These are phyloP conservation scores for Nymphaea colorata DNA, from an alignment of 164 flowering plant species.

Conservation along the genomic window DNA sequence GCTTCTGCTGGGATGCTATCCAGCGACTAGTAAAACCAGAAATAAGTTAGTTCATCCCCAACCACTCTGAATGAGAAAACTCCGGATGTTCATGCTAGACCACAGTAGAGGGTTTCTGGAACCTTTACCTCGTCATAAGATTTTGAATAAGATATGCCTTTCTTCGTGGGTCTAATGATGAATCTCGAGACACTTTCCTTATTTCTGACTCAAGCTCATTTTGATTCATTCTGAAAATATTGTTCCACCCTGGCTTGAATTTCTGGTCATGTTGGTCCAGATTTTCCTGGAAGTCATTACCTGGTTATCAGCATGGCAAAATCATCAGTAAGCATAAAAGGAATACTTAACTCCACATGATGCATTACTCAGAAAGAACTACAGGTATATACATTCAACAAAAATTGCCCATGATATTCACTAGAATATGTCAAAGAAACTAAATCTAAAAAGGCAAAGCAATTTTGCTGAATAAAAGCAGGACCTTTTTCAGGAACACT, in stretches of 20 bases:
- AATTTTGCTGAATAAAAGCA: neutral
- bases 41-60: neutral
- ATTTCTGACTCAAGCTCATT: slow-evolving; percentile 92
- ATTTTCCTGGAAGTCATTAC: slow-evolving; percentile 36
- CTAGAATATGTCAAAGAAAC: neutral
- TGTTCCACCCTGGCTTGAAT: slow-evolving; percentile 98
- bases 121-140: slow-evolving; percentile 77
- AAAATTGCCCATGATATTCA: neutral
- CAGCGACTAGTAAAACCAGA: slow-evolving; percentile 47
- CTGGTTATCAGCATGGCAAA: slow-evolving; percentile 14
- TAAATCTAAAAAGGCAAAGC: neutral
- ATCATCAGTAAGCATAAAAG: neutral
- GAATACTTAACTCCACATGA: neutral
- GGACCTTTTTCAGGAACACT: slow-evolving; percentile 44
- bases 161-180: slow-evolving; percentile 87
- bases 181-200: slow-evolving; percentile 71
- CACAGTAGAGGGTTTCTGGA: neutral
- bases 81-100: neutral
- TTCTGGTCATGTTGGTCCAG: slow-evolving; percentile 48
- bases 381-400: neutral
- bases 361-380: neutral
- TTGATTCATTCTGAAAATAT: slow-evolving; percentile 88
- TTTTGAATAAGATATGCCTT: slow-evolving; percentile 86
- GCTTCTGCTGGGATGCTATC: slow-evolving; percentile 94
- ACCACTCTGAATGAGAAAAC: neutral